Evolutionary conservation across 495 filamentous ascomycete species (phyloP).

Genomic region (Talaromyces nanjingensis): DNA sequence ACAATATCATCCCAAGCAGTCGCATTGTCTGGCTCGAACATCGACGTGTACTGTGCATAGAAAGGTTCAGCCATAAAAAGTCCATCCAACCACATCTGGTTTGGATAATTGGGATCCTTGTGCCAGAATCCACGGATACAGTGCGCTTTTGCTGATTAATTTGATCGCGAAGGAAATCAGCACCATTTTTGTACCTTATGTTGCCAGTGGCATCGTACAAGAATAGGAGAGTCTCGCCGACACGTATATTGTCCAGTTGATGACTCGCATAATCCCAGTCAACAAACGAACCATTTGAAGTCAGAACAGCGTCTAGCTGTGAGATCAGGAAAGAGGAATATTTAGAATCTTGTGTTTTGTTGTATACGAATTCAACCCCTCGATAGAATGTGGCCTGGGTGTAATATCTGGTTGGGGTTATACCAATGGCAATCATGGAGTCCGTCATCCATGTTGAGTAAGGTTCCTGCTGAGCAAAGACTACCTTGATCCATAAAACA

Average conservation of each 20-base stretch:
- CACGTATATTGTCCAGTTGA: not conserved
- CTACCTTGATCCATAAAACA: not conserved
- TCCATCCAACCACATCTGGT: conserved; percentile 54
- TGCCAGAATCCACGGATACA: conserved; percentile 42
- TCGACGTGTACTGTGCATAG: conserved; percentile 36
- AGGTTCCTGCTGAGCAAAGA: not conserved
- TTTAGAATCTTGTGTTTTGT: not conserved
- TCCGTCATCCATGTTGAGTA: not conserved
- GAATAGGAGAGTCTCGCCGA: not conserved
- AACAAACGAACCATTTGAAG: not conserved
- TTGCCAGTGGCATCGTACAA: not conserved
- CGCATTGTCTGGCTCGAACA: conserved; percentile 32
- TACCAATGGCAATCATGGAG: not conserved
- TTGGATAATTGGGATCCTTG: conserved; percentile 33
- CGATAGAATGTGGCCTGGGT: not conserved
- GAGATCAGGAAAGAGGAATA: not conserved
- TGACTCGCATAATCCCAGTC: not conserved
- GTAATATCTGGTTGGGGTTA: not conserved
- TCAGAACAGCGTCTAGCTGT: not conserved
- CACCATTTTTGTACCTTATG: not conserved
- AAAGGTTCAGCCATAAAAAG: conserved; percentile 48
- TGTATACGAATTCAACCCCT: not conserved
- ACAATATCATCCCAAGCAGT: conserved; percentile 35
- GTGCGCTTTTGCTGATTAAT: not conserved
- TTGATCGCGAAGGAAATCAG: not conserved